phyloP scores from a whole-genome alignment of 176 grass and related monocot species.

The Hyparrhenia diplandra region DNA sequence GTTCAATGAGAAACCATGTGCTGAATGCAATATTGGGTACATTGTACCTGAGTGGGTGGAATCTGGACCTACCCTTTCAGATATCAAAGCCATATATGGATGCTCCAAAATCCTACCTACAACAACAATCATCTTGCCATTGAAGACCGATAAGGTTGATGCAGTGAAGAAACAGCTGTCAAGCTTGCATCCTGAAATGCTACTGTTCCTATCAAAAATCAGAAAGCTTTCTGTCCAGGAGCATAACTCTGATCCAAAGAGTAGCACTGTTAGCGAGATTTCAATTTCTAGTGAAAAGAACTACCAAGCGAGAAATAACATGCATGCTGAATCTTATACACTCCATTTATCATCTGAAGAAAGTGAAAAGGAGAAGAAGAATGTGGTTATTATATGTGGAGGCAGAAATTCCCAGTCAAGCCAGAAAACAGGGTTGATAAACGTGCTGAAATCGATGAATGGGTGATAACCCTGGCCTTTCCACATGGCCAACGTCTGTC shows the following conservation, averaged over 20 bases:
- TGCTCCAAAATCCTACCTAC: conserved; percentile 45
- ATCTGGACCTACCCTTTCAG: conserved; percentile 39
- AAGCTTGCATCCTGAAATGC: conserved; percentile 66
- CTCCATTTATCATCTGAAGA: conserved; percentile 52
- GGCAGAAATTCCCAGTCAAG: conserved; percentile 71
- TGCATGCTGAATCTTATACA: conserved; percentile 55
- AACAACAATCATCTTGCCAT: conserved; percentile 64
- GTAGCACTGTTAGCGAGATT: conserved; percentile 34
- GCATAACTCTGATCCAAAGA: background rate
- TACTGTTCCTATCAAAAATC: conserved; percentile 75
- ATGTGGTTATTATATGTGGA: conserved; percentile 78
- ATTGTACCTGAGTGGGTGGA: conserved; percentile 86
- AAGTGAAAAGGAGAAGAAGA: conserved; percentile 29
- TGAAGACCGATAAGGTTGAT: conserved; percentile 53
- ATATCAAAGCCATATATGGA: conserved; percentile 51
- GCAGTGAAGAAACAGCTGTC: conserved; percentile 70
- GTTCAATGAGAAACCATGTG: conserved; percentile 60
- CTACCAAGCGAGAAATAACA: conserved; percentile 38
- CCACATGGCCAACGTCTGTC: conserved; percentile 43
- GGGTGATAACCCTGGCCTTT: conserved; percentile 71
- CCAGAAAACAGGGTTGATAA: conserved; percentile 55
- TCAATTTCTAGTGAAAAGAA: conserved; percentile 62
- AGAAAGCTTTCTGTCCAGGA: conserved; percentile 47
- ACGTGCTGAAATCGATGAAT: conserved; percentile 58
- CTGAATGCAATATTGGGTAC: conserved; percentile 72